Percentiles rank a stretch among this genome's conserved stretches.
These are phyloP conservation scores for Uronychia binucleata DNA, from an alignment of 73 alveolate genomes.

Conservation along the genomic window DNA sequence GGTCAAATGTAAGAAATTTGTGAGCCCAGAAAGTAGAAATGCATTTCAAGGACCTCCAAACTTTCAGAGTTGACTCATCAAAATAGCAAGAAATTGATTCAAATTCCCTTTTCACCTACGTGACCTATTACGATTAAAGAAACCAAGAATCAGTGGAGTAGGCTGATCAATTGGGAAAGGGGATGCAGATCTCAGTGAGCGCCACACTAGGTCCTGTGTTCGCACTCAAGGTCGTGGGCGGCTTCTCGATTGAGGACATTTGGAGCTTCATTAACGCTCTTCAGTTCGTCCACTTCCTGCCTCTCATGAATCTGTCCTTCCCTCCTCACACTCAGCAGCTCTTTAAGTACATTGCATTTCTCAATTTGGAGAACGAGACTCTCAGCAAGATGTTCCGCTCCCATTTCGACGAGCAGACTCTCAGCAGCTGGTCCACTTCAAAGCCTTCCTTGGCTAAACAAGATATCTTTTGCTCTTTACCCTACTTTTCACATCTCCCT, in stretches of 20 bases:
- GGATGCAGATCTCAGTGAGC: background rate
- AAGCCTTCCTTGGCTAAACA: background rate
- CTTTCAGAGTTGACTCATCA: too few relatives aligned
- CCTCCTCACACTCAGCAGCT: slow-evolving; percentile 9
- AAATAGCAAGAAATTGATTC: too few relatives aligned
- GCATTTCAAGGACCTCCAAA: too few relatives aligned
- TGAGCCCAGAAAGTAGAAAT: too few relatives aligned
- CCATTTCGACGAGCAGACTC: background rate
- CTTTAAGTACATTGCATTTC: slow-evolving; percentile 3
- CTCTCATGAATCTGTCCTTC: slow-evolving; percentile 17
- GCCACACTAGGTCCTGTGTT: background rate
- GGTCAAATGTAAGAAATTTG: too few relatives aligned
- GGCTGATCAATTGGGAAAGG: background rate
- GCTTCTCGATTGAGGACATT: background rate
- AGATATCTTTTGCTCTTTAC: background rate
- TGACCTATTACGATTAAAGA: too few relatives aligned
- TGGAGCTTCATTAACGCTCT: slow-evolving; percentile 13
- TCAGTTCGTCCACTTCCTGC: slow-evolving; percentile 10
- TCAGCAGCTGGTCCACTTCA: background rate
- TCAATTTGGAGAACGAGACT: slow-evolving; percentile 1
- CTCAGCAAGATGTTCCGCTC: background rate
- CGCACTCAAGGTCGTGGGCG: background rate
- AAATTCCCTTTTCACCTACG: too few relatives aligned
- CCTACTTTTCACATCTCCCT: background rate
- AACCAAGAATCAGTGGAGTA: background rate